Evolutionary conservation across 305 asterid species (phyloP), one percentile per base, ranked within the genome.

Genomic region (Striga hermonthica): DNA sequence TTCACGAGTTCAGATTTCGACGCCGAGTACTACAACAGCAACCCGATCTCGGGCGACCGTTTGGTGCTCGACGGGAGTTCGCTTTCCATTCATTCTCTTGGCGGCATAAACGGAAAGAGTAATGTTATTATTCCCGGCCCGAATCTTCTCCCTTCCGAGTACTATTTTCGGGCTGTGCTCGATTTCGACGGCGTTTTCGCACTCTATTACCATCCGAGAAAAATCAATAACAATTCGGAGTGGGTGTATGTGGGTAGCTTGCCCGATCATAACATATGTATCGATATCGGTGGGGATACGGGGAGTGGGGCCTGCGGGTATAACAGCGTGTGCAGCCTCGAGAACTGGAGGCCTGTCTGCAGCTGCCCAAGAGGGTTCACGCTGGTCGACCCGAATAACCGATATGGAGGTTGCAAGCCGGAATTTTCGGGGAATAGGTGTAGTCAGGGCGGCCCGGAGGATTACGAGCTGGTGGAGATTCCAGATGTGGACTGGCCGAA

Each of bases 281-380:
- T 0, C 0, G 2, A 1, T 4, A 38, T 77, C 0, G 6, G 0
- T 0, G 76, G 77, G 41, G 0, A 0, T 0, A n/a, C 0, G 1
- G 90, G 87, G 5, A 74, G 82, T 36, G 87, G 91, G 1, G 85
- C 81, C n/a, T 86, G 94, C 61, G 89, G 91, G 5, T 84, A 73
- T 62, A 81, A 85, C 70, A 88, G 72, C 57, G 69, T 85, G 9
- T 85, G 95, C 68, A 69, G 56, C 3, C 63, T 78, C 3, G 55
- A 38, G 1, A 59, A 13, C 13, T 57, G n/a, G 38, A 72, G 75
- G 38, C 86, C 89, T 0, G 67, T 31, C 16, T 87, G 95, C 66
- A 56, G 56, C 4, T 84, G 91, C 50, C 86, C 95, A 0, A 5
- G 0, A 5, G 84, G 83, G 12, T 87, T 67, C 60, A 34, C 71